Base-by-base conservation (phyloP, 2,329 filamentous ascomycete genomes). In the Penicillium sp. region DNA sequence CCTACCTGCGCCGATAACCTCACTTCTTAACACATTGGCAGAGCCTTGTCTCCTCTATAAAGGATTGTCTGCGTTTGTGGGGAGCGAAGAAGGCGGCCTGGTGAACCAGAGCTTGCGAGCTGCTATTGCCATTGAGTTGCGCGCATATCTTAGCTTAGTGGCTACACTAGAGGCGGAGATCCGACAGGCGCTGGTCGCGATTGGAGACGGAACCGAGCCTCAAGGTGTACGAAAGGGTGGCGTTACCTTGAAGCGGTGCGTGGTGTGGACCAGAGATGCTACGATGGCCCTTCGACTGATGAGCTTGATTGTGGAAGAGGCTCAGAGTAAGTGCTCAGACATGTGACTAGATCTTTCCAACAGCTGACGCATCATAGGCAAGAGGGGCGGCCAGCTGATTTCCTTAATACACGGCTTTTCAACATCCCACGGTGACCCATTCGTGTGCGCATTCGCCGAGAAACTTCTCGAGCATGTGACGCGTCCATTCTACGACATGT, bases 251-350 rank as follows among this genome's bases (percentile, higher is more conserved):
- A 97, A 97, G 72, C 82, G 94, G 69, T 97, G 93, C 65, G 89
- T 99, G 3, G 89, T 99, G 25, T 99, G 95, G 95, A 97, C 92
- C 9, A 85, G 93, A 63, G 95, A 99, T 72, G 91, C 94, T 7
- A 99, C 94, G 1, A 95, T 97, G 87, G 94, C 92, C 0, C 75
- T 99, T 63, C 86, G 94, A 16, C 79, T 99, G 52, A 92, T 99
- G 89, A 95, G 90, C 65, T 74, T 96, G 55, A 96, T 99, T 66
- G 91, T 95, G 0, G 92, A 97, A 68, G 90, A 96, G 69, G 91
- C 93, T 1, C 88, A 87, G 63, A 88, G 84, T 76, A 82, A 81
- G 70, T 67, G 9, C 4, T 9, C 23, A n/a, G 35, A n/a, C 32
- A 16, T 45, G 31, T 49, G 29, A 12, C 10, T 46, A 31, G 32